These are phyloP conservation scores for Thalassiosira hispida DNA, from an alignment of 352 stramenopile genomes.

Conservation along the genomic window DNA sequence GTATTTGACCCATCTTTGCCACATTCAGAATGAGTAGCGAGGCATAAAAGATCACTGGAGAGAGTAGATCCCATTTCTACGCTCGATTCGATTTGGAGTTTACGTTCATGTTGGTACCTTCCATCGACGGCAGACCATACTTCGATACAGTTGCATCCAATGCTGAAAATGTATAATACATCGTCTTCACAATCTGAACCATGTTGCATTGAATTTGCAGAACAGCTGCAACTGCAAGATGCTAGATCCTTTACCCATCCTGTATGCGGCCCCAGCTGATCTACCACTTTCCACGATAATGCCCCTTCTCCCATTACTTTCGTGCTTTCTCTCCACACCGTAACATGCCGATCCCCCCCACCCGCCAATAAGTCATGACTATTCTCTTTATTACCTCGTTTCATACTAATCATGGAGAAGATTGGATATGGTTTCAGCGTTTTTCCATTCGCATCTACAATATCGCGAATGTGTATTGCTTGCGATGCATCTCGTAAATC, in stretches of 20 bases:
- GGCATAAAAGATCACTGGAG: constrained; percentile 57
- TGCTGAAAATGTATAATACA: constrained; percentile 37
- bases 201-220: not conserved
- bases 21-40: constrained; percentile 22
- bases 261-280: constrained; percentile 52
- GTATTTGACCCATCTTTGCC: not conserved
- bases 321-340: constrained; percentile 28
- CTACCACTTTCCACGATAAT: constrained; percentile 19
- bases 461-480: constrained; percentile 7
- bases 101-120: constrained; percentile 29
- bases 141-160: constrained; percentile 62
- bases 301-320: not conserved
- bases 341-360: constrained; percentile 46
- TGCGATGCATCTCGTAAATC: not conserved
- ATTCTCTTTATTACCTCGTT: not conserved
- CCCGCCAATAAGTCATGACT: constrained; percentile 24
- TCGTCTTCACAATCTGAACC: not conserved
- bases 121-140: constrained; percentile 21
- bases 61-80: constrained; percentile 48
- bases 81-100: constrained; percentile 52
- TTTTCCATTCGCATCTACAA: not conserved
- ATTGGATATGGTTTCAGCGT: constrained; percentile 28
- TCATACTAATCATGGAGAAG: constrained; percentile 22
- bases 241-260: constrained; percentile 58
- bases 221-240: not conserved